Conservation (phyloP, 2,329 filamentous ascomycete genomes). For the Diaporthe ilicicola region DNA sequence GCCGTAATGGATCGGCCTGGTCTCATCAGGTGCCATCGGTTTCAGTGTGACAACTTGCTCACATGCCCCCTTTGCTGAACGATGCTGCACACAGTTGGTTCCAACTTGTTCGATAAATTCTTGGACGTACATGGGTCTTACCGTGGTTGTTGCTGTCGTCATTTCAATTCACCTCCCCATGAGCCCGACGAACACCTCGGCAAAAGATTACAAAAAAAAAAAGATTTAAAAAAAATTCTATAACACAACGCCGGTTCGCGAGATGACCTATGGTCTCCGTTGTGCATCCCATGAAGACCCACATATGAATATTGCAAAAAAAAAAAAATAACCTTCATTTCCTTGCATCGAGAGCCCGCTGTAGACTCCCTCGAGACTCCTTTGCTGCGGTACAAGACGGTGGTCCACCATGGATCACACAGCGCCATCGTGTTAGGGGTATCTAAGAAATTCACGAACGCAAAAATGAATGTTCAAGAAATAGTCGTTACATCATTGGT, state of each 20-base stretch:
- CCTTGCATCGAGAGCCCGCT: not conserved
- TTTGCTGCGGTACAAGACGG: not conserved
- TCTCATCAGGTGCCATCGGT: conserved; percentile 21
- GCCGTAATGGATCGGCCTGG: not conserved
- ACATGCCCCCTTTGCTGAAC: not conserved
- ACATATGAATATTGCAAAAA: not conserved
- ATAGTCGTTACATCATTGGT: conserved; percentile 26
- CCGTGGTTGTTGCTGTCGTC: not conserved
- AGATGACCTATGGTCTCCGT: not conserved
- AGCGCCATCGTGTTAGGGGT: conserved; percentile 9
- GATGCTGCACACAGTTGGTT: not conserved
- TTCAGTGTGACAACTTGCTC: conserved; percentile 9
- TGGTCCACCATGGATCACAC: conserved; percentile 1
- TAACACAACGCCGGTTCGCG: not conserved
- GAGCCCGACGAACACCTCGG: not conserved
- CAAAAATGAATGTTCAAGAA: conserved; percentile 23
- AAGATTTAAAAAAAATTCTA: too few relatives aligned
- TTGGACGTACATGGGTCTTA: not conserved
- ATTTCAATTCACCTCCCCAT: not conserved
- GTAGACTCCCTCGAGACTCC: not conserved
- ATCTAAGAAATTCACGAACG: conserved; percentile 16
- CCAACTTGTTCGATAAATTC: not conserved
- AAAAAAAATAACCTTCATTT: not conserved
- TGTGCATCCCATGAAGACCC: not conserved
- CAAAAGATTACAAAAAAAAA: not conserved